phyloP scores from a whole-genome alignment of 192 early-diverging fungal species.

The Gaertneriomyces sp. region DNA sequence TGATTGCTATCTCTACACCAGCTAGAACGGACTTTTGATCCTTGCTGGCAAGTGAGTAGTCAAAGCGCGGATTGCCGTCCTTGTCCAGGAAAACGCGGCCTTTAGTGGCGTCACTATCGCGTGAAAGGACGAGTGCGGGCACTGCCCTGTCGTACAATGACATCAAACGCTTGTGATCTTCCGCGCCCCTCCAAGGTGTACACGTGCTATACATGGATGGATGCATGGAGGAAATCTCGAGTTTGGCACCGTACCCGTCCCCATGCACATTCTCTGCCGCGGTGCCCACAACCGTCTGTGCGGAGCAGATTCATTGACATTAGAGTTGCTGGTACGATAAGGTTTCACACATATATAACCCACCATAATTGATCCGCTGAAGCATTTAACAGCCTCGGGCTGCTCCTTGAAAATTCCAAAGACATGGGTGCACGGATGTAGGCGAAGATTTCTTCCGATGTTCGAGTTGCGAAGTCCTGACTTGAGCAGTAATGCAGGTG shows the following conservation, averaged over 20 bases:
- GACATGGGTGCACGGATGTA: constrained; percentile 60
- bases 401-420: constrained; percentile 63
- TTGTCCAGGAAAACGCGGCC: constrained; percentile 45
- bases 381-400: constrained; percentile 36
- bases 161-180: constrained; percentile 54
- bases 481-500: constrained; percentile 59
- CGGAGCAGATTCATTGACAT: too few relatives aligned
- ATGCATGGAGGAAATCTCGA: constrained; percentile 61
- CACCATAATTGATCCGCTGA: constrained; percentile 59
- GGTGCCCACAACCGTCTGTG: constrained; percentile 43
- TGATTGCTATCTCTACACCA: constrained; percentile 43
- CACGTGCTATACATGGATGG: constrained; percentile 43
- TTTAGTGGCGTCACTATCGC: constrained; percentile 54
- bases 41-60: constrained; percentile 51
- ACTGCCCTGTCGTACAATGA: constrained; percentile 40
- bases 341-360: background rate
- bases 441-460: constrained; percentile 62
- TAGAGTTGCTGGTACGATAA: background rate
- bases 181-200: constrained; percentile 48
- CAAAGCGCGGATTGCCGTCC: constrained; percentile 38
- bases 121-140: constrained; percentile 53
- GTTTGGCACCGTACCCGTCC: constrained; percentile 59
- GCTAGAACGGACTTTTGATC: constrained; percentile 46
- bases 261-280: constrained; percentile 59
- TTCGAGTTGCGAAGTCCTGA: constrained; percentile 64